Conservation (phyloP, 352 stramenopile species). For the Albugo laibachii region DNA sequence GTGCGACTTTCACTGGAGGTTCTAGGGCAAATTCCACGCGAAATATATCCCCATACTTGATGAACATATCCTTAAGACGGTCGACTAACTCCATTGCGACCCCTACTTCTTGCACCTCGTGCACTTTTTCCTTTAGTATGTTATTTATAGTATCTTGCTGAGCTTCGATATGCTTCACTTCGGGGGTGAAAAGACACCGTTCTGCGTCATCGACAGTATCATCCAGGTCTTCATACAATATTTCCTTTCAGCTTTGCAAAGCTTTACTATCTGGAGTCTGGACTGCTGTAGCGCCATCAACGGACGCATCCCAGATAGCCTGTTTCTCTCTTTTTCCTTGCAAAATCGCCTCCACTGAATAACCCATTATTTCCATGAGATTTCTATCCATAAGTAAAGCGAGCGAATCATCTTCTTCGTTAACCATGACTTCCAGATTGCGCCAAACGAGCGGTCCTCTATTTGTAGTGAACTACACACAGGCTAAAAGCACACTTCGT, state of each 20-base stretch:
- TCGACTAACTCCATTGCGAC: background rate
- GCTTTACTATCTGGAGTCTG: background rate
- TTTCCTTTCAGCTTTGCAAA: background rate
- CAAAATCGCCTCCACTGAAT: background rate
- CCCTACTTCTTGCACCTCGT: background rate
- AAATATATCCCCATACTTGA: too few relatives aligned
- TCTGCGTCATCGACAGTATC: background rate
- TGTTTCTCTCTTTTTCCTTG: background rate
- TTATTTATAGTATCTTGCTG: too few relatives aligned
- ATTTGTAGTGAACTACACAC: too few relatives aligned
- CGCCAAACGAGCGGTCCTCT: too few relatives aligned
- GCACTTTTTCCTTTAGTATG: background rate
- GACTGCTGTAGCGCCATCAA: background rate
- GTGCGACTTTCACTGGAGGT: too few relatives aligned
- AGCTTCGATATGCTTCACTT: background rate
- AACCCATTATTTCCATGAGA: too few relatives aligned
- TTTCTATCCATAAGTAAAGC: too few relatives aligned
- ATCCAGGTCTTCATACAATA: background rate
- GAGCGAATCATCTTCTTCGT: too few relatives aligned
- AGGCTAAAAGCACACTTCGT: too few relatives aligned
- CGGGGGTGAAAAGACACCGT: background rate
- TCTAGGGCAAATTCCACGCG: too few relatives aligned
- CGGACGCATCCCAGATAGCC: background rate
- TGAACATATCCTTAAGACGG: too few relatives aligned
- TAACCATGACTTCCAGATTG: too few relatives aligned